phyloP scores from a whole-genome alignment of 2,329 filamentous ascomycete genomes.

The Talaromyces atroroseus region DNA sequence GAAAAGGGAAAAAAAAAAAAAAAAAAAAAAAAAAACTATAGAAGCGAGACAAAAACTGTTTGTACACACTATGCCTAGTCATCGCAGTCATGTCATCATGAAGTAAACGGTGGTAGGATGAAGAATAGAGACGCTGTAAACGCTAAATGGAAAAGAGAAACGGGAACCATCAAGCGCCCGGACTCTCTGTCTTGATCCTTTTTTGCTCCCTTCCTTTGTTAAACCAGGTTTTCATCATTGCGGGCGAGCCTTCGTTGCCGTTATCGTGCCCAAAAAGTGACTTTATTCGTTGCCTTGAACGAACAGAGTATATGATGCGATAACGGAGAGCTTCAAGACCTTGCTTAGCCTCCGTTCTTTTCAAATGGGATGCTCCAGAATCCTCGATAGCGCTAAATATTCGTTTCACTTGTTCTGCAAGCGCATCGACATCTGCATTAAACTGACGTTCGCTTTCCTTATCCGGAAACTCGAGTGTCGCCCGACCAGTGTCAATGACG shows the following conservation, averaged over 20 bases:
- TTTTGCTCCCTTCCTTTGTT: neutral
- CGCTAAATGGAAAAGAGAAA: neutral
- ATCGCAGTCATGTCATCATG: constrained; percentile 5
- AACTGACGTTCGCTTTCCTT: constrained; percentile 48
- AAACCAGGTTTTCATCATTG: constrained; percentile 1
- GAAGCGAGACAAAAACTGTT: neutral
- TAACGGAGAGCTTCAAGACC: constrained; percentile 68
- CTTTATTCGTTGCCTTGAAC: constrained; percentile 55
- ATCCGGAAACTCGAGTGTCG: constrained; percentile 26
- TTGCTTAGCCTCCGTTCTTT: constrained; percentile 70
- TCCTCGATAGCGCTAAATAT: constrained; percentile 63
- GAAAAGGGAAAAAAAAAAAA: no score
- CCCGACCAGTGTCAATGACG: constrained; percentile 61
- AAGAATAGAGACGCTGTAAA: neutral
- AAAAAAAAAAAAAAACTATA: neutral
- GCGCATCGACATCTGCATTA: constrained; percentile 64
- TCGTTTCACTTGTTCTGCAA: constrained; percentile 55
- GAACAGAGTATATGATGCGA: constrained; percentile 64
- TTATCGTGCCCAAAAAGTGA: constrained; percentile 32
- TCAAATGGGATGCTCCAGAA: constrained; percentile 65
- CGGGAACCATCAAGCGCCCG: neutral
- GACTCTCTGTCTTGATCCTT: neutral
- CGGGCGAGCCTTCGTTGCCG: constrained; percentile 5
- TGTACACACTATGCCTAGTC: neutral
- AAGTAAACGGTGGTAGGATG: neutral